Base-by-base conservation (phyloP, 768 basidiomycete genomes). In the Vararia minispora region DNA sequence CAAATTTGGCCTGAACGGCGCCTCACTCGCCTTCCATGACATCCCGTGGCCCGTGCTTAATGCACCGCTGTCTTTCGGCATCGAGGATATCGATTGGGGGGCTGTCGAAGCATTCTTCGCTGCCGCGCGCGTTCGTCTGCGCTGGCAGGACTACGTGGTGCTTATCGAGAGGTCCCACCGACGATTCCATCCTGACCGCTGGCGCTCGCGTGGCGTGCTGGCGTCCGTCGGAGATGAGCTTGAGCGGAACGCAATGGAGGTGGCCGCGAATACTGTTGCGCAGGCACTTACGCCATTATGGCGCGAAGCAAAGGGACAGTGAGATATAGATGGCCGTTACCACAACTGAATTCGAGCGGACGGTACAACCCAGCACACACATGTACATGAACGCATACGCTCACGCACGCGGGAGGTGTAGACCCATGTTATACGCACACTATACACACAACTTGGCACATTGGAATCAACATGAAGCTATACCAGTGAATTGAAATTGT, bases 121-220 rank as follows among this genome's bases (percentile, higher is more conserved):
- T 12, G 62, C 63, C 5, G 66, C 77, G 20, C 65, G 62, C 47
- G 43, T 46, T 13, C 64, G 69, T 30, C 68, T 84, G 66, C 66
- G 72, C 17, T 38, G 56, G 13, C 72, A 77, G 52, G 79, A 81
- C 34, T 86, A 72, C 58, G 74, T 69, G 50, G 55, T 53, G 2
- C 68, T 87, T 39, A 66, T 88, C 3, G 72, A 82, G 58, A 75
- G 74, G 50, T 79, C 77, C 48, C 72, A 85, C 49, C 67, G 73
- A 28, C 47, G 83, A 36, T 88, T 86, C 54, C 87, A 87, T 48
- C 81, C 83, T 2, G 85, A 88, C 55, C 62, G 80, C 43, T 90
- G 83, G 86, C 64, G 75, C 29, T 74, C 79, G 22, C 65, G 79
- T 28, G 72, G 72, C 21, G 58, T 87, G 25, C 63, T 82, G 51